Conservation (phyloP, 371 early-diverging fungal species). For the Actinomortierella wolfii region DNA sequence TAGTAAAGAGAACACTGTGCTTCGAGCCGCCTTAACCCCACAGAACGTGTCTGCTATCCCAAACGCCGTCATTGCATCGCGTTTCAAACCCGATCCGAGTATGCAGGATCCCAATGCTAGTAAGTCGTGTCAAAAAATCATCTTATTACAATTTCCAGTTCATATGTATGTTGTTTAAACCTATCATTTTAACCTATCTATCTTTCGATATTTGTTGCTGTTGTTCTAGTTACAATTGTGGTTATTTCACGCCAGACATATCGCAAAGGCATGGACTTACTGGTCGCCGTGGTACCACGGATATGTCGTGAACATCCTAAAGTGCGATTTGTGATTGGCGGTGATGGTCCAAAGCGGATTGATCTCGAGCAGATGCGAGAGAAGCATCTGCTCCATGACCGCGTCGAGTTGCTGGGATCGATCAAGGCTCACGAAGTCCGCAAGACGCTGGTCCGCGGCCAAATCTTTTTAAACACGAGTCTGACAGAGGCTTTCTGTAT, state of each 20-base stretch:
- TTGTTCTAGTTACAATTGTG: constrained; percentile 82
- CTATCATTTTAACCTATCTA: background rate
- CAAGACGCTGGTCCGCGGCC: constrained; percentile 88
- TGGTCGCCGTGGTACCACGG: constrained; percentile 91
- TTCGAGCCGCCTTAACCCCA: constrained; percentile 91
- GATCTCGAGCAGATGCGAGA: constrained; percentile 99
- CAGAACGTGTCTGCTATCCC: constrained; percentile 97
- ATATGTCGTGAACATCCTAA: constrained; percentile 88
- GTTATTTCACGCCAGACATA: constrained; percentile 95
- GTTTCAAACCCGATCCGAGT: constrained; percentile 86
- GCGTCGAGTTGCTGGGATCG: constrained; percentile 92
- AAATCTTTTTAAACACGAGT: constrained; percentile 98
- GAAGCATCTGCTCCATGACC: constrained; percentile 88
- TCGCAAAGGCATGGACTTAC: constrained; percentile 96
- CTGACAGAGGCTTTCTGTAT: constrained; percentile 99
- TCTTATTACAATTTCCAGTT: background rate
- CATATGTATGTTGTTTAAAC: background rate
- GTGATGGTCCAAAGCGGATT: constrained; percentile 97
- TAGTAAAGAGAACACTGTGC: constrained; percentile 97
- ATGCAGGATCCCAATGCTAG: constrained; percentile 80
- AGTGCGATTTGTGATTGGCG: constrained; percentile 95
- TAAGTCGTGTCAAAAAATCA: constrained; percentile 52
- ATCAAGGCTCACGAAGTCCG: constrained; percentile 88
- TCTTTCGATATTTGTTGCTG: background rate
- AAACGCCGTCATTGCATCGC: constrained; percentile 94